phyloP scores from a whole-genome alignment of 2,329 filamentous ascomycete species.

The Scopulariopsis brevicaulis region DNA sequence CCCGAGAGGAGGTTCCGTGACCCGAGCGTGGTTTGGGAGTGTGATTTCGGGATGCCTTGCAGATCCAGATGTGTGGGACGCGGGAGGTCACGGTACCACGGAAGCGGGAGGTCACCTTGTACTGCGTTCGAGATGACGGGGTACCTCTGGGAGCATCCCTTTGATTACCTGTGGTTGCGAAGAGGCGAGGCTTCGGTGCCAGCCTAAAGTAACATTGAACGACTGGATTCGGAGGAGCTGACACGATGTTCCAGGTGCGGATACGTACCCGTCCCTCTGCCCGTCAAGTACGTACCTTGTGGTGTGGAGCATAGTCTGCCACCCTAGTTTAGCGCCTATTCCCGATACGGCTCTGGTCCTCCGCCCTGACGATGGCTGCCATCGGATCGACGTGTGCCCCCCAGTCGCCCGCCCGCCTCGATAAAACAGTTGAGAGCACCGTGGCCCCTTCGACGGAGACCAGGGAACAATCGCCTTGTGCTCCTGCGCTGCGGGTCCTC shows the following conservation, averaged over 20 bases:
- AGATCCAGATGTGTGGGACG: neutral
- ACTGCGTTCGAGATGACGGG: neutral
- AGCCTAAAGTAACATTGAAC: neutral
- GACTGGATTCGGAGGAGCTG: neutral
- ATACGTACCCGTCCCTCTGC: too few species aligned
- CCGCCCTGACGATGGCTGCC: neutral
- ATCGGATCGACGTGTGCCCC: neutral
- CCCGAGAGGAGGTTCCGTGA: neutral
- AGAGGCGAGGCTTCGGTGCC: neutral
- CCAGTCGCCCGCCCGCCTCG: neutral
- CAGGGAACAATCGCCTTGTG: neutral
- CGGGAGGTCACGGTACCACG: neutral
- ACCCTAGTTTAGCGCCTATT: neutral
- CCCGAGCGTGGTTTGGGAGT: neutral
- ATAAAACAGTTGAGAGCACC: neutral
- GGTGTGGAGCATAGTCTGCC: neutral
- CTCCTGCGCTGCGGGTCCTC: neutral
- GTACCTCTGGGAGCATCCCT: neutral
- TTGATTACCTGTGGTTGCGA: neutral
- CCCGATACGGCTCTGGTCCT: neutral
- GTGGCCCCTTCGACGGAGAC: neutral
- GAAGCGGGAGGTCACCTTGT: neutral
- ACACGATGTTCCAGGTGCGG: too few species aligned
- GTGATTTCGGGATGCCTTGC: neutral
- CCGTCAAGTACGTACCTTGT: neutral